A percentile compares a stretch with the other conserved stretches of the same genome.
These are phyloP conservation scores for Mallotus japonicus DNA, from an alignment of 441 rosid species.

Conservation along the genomic window DNA sequence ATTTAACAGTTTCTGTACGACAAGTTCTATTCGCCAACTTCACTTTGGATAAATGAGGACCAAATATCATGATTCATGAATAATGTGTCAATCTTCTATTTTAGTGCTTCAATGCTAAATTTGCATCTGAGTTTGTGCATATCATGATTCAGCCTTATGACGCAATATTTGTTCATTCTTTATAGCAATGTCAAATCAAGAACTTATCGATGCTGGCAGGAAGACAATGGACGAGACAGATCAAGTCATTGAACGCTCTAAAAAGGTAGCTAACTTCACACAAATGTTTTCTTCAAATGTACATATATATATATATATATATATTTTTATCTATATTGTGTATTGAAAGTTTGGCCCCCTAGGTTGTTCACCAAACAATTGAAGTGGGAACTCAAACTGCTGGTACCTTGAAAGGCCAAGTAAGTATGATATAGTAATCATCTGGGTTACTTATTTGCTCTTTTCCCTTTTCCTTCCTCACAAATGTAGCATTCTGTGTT, in stretches of 20 bases:
- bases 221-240: constrained; percentile 96
- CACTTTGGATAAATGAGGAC: not conserved
- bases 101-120: not conserved
- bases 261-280: constrained; percentile 50
- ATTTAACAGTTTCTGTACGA: not conserved
- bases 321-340: constrained; percentile 21
- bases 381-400: constrained; percentile 99
- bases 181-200: constrained; percentile 91
- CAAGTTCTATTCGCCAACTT: not conserved
- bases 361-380: constrained; percentile 94
- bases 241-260: constrained; percentile 91
- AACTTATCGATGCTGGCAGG: constrained; percentile 73
- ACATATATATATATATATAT: not conserved
- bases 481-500: not conserved
- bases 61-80: not conserved
- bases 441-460: not conserved
- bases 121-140: not conserved
- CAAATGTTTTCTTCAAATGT: constrained; percentile 11
- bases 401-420: constrained; percentile 86
- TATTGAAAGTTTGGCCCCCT: constrained; percentile 19
- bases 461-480: not conserved
- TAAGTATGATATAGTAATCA: constrained; percentile 34
- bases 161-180: constrained; percentile 16
- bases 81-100: not conserved
- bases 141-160: not conserved